phyloP scores from a whole-genome alignment of 257 asterid species.

The Capsicum chinense region DNA sequence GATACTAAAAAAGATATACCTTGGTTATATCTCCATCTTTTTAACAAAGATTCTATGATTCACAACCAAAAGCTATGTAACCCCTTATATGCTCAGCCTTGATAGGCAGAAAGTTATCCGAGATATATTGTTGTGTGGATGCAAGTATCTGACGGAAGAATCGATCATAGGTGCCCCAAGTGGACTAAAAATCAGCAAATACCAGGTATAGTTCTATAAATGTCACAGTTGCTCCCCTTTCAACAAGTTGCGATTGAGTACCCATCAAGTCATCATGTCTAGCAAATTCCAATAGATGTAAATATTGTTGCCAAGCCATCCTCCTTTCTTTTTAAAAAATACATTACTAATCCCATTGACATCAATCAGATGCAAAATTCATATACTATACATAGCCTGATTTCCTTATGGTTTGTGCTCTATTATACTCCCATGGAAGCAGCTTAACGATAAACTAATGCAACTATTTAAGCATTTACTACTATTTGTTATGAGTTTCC shows the following conservation, averaged over 20 bases:
- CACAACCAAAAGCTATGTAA: constrained; percentile 85
- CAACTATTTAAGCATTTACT: not conserved
- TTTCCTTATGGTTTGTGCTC: not conserved
- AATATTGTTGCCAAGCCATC: not conserved
- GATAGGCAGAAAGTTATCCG: not conserved
- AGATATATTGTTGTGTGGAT: not conserved
- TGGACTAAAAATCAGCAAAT: not conserved
- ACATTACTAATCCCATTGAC: not conserved
- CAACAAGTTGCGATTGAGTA: not conserved
- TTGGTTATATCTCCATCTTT: no score
- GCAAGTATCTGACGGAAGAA: not conserved
- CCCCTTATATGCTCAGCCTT: constrained; percentile 44
- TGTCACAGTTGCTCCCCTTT: not conserved
- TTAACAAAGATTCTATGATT: constrained; percentile 41
- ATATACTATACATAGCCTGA: not conserved
- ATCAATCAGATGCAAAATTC: not conserved
- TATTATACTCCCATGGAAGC: not conserved
- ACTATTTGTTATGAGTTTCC: not conserved
- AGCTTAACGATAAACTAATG: not conserved
- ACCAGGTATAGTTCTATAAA: not conserved
- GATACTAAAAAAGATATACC: no score
- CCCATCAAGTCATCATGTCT: not conserved
- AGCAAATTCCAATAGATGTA: not conserved
- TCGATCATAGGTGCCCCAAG: not conserved
- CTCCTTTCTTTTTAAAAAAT: not conserved